A percentile compares a stretch with the other conserved stretches of the same genome.
These are phyloP conservation scores for Phoenix dactylifera DNA, from an alignment of 176 grass and related monocot genomes.

Conservation along the genomic window DNA sequence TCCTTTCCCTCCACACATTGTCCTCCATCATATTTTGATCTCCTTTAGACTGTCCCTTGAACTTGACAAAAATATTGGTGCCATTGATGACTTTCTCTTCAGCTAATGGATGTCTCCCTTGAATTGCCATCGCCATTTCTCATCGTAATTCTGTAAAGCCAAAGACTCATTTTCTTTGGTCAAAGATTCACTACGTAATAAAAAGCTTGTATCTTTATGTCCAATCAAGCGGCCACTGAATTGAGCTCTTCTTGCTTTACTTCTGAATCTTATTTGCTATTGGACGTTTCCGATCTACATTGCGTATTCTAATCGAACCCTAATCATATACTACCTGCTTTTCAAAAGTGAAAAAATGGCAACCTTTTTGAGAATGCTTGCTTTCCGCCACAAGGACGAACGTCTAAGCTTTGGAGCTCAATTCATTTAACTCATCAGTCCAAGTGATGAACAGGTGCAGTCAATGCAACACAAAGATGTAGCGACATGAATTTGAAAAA, in stretches of 20 bases:
- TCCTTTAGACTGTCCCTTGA: neutral
- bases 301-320: too few species aligned
- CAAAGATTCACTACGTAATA: constrained; percentile 47
- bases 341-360: too few species aligned
- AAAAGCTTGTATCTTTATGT: constrained; percentile 44
- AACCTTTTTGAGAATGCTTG: too few species aligned
- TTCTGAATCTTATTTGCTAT: too few species aligned
- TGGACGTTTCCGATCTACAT: too few species aligned
- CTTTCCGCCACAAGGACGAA: too few species aligned
- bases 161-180: constrained; percentile 38
- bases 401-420: too few species aligned
- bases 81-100: constrained; percentile 13
- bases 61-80: constrained; percentile 3
- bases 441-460: too few species aligned
- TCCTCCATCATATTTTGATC: neutral
- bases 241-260: constrained; percentile 1
- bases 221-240: constrained; percentile 39
- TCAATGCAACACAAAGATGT: too few species aligned
- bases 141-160: constrained; percentile 15
- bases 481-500: too few species aligned
- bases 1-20: neutral
- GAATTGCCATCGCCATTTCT: constrained; percentile 24
- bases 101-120: constrained; percentile 22
- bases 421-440: too few species aligned
- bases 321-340: too few species aligned